phyloP scores from a whole-genome alignment of 306 rosid species.

The Castanospermum australe region DNA sequence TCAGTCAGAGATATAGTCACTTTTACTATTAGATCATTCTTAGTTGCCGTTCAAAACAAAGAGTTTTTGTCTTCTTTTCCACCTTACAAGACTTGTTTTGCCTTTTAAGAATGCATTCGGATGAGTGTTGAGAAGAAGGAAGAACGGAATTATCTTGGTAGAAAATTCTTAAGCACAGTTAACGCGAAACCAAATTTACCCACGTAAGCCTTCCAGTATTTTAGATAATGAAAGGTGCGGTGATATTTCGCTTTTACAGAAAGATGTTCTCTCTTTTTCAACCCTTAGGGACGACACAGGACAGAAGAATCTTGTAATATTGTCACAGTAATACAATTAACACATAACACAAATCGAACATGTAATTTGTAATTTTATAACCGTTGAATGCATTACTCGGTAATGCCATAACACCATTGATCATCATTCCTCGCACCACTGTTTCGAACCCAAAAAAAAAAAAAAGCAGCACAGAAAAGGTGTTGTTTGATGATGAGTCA shows the following conservation, averaged over 20 bases:
- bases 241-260: not conserved
- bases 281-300: too few species aligned
- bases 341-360: too few species aligned
- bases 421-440: not conserved
- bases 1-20: not conserved
- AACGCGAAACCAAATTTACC: not conserved
- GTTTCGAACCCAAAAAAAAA: not conserved
- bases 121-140: too few species aligned
- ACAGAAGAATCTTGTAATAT: not conserved
- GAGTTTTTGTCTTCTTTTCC: too few species aligned
- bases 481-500: not conserved
- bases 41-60: too few species aligned
- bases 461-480: not conserved
- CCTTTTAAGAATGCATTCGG: too few species aligned
- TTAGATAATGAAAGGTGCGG: not conserved
- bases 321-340: too few species aligned
- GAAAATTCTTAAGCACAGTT: not conserved
- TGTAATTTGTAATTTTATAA: too few species aligned
- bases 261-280: not conserved
- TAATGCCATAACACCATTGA: not conserved
- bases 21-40: too few species aligned
- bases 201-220: too few species aligned
- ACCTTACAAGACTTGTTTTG: too few species aligned
- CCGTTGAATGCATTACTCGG: too few species aligned
- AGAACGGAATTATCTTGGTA: not conserved